These are phyloP conservation scores for Cardiospermum halicacabum DNA, from an alignment of 345 rosid genomes.

Conservation along the genomic window DNA sequence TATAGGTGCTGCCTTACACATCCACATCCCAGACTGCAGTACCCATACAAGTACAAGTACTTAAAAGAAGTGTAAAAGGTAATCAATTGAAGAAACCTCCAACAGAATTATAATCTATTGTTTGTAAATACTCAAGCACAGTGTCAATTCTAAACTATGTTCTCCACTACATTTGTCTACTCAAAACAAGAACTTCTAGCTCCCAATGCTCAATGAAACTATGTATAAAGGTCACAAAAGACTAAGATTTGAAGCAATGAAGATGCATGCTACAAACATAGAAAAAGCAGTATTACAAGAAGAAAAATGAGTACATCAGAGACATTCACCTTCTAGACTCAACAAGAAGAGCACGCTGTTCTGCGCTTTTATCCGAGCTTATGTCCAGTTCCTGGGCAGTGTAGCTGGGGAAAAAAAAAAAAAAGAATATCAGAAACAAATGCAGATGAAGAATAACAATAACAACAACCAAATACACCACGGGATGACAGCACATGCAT, in stretches of 20 bases:
- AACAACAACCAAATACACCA: background rate
- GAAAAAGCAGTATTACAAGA: background rate
- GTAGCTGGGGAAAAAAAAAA: slow-evolving; percentile 28
- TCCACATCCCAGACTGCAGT: background rate
- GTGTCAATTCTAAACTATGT: background rate
- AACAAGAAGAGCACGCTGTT: slow-evolving; percentile 76
- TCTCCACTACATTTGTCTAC: background rate
- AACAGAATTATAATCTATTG: background rate
- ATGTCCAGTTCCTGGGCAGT: slow-evolving; percentile 44
- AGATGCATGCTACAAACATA: background rate
- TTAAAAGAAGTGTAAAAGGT: background rate
- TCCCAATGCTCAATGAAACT: background rate
- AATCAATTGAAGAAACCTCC: background rate
- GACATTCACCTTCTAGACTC: slow-evolving; percentile 69
- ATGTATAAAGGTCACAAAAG: background rate
- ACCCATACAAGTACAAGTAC: background rate
- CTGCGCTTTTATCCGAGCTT: slow-evolving; percentile 40
- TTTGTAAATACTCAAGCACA: background rate
- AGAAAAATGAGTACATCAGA: slow-evolving; percentile 3
- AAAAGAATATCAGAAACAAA: slow-evolving; percentile 17
- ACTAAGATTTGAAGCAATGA: background rate
- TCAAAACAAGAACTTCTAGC: background rate
- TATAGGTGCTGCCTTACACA: background rate
- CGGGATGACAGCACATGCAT: background rate
- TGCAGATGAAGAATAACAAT: background rate